Percentiles rank a stretch among this genome's conserved stretches.
Evolutionary conservation across 495 filamentous ascomycete species (phyloP).

Genomic region (Penicillium longicatenatum): DNA sequence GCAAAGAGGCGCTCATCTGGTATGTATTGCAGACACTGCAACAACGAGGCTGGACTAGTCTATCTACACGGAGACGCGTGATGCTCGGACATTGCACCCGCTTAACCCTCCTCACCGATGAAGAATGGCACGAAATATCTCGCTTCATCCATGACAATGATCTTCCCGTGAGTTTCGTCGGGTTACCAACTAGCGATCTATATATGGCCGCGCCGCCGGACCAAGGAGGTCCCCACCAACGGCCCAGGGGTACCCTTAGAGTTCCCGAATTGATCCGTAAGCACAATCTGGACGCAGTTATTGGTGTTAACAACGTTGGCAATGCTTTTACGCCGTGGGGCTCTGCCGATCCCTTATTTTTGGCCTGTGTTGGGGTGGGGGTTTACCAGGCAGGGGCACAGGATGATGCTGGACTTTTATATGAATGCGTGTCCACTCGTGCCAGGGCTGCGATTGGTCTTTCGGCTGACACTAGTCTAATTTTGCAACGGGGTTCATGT

Average conservation of each 20-base stretch:
- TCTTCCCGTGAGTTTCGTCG: constrained; percentile 68
- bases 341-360: constrained; percentile 64
- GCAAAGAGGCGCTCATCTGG: constrained; percentile 51
- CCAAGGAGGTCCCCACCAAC: constrained; percentile 23
- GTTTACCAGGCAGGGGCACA: constrained; percentile 68
- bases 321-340: constrained; percentile 79
- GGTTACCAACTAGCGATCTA: constrained; percentile 71
- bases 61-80: constrained; percentile 46
- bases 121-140: constrained; percentile 52
- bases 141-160: constrained; percentile 40
- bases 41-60: constrained; percentile 45
- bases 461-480: constrained; percentile 1
- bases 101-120: constrained; percentile 55
- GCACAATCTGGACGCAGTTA: constrained; percentile 58
- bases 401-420: constrained; percentile 59
- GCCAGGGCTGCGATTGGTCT: constrained; percentile 49
- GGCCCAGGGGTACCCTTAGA: constrained; percentile 61
- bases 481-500: constrained; percentile 13
- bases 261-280: constrained; percentile 64
- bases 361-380: constrained; percentile 66
- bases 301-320: constrained; percentile 76
- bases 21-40: constrained; percentile 54
- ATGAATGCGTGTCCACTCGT: constrained; percentile 62
- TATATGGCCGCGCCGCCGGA: constrained; percentile 66
- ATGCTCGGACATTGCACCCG: constrained; percentile 72